A percentile compares a stretch with the other conserved stretches of the same genome.
phyloP scores from a whole-genome alignment of 1,284 basidiomycete genomes.

The Naganishia cerealis region DNA sequence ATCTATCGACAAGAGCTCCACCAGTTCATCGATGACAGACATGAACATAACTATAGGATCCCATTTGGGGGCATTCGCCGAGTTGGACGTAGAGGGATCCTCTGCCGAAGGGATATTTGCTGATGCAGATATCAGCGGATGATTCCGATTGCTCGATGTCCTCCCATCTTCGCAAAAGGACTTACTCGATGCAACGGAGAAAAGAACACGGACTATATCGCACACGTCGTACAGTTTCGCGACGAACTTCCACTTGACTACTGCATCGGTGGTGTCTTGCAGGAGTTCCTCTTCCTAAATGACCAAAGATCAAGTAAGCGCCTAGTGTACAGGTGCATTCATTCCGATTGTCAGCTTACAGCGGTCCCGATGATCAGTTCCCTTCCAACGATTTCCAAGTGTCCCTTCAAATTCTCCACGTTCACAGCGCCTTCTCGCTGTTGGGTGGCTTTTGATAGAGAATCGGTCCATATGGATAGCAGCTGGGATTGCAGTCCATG shows the following conservation, averaged over 20 bases:
- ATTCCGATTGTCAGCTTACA: background rate
- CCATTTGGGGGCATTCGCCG: constrained; percentile 11
- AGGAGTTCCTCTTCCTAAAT: constrained; percentile 7
- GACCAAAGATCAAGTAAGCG: background rate
- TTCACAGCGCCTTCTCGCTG: background rate
- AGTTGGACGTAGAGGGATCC: background rate
- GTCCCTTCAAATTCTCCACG: constrained; percentile 4
- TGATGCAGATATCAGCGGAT: background rate
- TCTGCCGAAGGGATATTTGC: constrained; percentile 1
- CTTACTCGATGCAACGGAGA: constrained; percentile 9
- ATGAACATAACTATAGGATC: constrained; percentile 24
- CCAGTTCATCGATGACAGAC: constrained; percentile 23
- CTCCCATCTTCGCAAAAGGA: background rate
- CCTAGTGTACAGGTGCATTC: background rate
- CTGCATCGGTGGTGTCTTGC: background rate
- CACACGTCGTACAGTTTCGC: constrained; percentile 19
- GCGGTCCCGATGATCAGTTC: constrained; percentile 10
- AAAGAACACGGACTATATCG: constrained; percentile 23
- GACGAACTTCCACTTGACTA: constrained; percentile 7
- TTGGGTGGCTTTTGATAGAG: background rate
- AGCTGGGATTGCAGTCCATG: constrained; percentile 4
- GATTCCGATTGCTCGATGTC: background rate
- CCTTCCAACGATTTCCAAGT: constrained; percentile 16
- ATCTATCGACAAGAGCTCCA: constrained; percentile 24
- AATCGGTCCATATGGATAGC: constrained; percentile 3